Evolutionary conservation across 495 filamentous ascomycete genomes (phyloP), one percentile per base, ranked within the genome.

Genomic region (Annulohypoxylon bovei): DNA sequence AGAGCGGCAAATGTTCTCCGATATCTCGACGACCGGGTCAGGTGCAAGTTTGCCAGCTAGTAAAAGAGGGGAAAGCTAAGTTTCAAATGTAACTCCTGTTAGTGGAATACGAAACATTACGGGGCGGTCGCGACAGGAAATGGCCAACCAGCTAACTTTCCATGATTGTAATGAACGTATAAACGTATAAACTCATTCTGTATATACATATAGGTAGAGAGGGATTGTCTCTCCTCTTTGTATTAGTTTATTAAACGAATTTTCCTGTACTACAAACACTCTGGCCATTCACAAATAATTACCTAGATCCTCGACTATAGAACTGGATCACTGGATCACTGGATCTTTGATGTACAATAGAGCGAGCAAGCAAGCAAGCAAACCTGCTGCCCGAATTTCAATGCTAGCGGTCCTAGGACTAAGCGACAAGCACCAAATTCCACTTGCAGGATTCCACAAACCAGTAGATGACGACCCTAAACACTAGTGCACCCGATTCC

Each of bases 371-470:
- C n/a, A n/a, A n/a, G n/a, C n/a, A n/a, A n/a, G n/a, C n/a, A n/a
- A n/a, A n/a, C n/a, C n/a, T n/a, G 27, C 27, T 37, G 33, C 42
- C 53, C 42, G 47, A n/a, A n/a, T n/a, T n/a, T n/a, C n/a, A 40
- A 52, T 54, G 49, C 37, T 59, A 60, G 52, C 65, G 55, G 65
- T 65, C 55, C 20, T 58, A 57, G 39, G 42, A 65, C 55, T 65
- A 55, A 65, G 65, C 65, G 70, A 68, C 70, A 57, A 72, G 64
- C 58, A 57, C 58, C 62, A 64, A 61, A 66, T 39, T 71, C 30
- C 57, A 57, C 8, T 22, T 57, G 46, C 35, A 63, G 49, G 42
- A 70, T 49, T 44, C 55, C 35, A 35, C 37, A 61, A 30, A 33
- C 33, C 30, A 49, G 64, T 50, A 59, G 59, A 63, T 64, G 69